Conservation (phyloP, 163 green algal species). For the Scenedesmus sp. region DNA sequence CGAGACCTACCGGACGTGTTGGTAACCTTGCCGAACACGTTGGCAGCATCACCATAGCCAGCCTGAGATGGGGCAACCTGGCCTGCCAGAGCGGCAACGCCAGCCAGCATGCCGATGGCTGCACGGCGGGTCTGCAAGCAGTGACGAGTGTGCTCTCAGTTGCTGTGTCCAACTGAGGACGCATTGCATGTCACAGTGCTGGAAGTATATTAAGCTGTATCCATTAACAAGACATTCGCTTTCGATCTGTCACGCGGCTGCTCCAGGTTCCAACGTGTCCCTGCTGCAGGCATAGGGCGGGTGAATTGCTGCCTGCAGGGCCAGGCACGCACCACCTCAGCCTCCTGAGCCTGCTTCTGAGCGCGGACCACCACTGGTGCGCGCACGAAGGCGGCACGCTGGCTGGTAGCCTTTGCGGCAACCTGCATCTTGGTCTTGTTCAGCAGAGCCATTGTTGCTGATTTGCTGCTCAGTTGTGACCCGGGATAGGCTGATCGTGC, state of each 20-base stretch:
- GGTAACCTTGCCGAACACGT: slow-evolving; percentile 90
- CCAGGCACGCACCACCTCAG: slow-evolving; percentile 45
- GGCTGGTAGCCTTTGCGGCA: slow-evolving; percentile 44
- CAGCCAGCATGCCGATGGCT: slow-evolving; percentile 80
- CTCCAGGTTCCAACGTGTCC: slow-evolving; percentile 7
- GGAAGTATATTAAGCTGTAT: neutral
- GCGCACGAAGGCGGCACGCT: slow-evolving; percentile 38
- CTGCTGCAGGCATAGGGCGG: slow-evolving; percentile 3
- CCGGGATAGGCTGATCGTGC: neutral
- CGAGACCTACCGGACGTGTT: slow-evolving; percentile 82
- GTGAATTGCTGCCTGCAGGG: neutral
- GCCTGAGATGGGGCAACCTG: slow-evolving; percentile 79
- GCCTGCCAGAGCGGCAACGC: slow-evolving; percentile 75
- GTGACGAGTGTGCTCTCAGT: neutral
- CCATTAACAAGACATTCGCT: neutral
- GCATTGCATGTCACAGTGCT: neutral
- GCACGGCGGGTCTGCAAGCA: slow-evolving; percentile 74
- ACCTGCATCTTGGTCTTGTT: slow-evolving; percentile 21
- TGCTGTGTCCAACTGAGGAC: neutral
- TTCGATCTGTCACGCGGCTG: neutral
- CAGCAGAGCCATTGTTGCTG: slow-evolving; percentile 15
- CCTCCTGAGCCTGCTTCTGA: slow-evolving; percentile 43
- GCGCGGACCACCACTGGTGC: slow-evolving; percentile 40
- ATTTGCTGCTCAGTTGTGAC: slow-evolving; percentile 13
- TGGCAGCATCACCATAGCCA: slow-evolving; percentile 92